Evolutionary conservation across 306 rosid genomes (phyloP).

Genomic region (Begonia peltatifolia): DNA sequence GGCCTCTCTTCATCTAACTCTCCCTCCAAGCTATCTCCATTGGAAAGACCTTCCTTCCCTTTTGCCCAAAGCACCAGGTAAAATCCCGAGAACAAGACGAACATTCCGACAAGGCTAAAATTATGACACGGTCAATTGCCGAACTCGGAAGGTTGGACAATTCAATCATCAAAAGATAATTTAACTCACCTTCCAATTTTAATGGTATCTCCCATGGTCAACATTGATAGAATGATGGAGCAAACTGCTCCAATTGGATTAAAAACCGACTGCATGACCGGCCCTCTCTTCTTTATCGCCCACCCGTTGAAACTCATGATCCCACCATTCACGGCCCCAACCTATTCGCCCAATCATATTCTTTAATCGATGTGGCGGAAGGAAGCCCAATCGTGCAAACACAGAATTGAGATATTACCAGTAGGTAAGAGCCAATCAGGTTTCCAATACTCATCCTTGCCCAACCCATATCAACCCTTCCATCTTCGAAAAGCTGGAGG

Average conservation of each 20-base stretch:
- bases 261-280: slow-evolving; percentile 73
- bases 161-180: neutral
- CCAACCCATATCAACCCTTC: slow-evolving; percentile 22
- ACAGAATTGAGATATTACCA: slow-evolving; percentile 21
- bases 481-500: slow-evolving; percentile 22
- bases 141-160: too few relatives aligned
- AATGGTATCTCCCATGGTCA: slow-evolving; percentile 34
- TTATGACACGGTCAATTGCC: neutral
- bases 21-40: slow-evolving; percentile 20
- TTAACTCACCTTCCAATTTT: slow-evolving; percentile 46
- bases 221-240: slow-evolving; percentile 49
- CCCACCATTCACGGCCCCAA: slow-evolving; percentile 55
- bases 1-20: slow-evolving; percentile 53
- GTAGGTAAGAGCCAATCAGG: slow-evolving; percentile 29
- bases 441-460: slow-evolving; percentile 20
- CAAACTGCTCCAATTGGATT: slow-evolving; percentile 61
- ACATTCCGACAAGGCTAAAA: slow-evolving; percentile 63
- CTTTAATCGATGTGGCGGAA: neutral
- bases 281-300: slow-evolving; percentile 90
- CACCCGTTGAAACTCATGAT: slow-evolving; percentile 62
- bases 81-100: slow-evolving; percentile 68
- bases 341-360: slow-evolving; percentile 18
- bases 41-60: slow-evolving; percentile 43
- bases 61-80: slow-evolving; percentile 86
- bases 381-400: too few relatives aligned